Conservation (phyloP, 2,329 filamentous ascomycete species). For the Clarireedia monteithiana region DNA sequence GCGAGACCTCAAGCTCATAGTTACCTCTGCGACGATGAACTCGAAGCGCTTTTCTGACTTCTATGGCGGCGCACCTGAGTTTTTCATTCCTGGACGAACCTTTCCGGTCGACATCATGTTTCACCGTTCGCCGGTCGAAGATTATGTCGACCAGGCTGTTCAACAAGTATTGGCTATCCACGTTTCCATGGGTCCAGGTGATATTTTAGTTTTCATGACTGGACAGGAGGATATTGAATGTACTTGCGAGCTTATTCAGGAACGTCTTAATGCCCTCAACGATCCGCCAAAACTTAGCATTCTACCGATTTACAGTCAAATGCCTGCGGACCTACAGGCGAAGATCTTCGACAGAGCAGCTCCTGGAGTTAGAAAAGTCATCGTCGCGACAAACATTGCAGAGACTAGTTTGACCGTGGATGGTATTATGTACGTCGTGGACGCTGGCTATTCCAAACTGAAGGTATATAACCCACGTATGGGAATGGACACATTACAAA, state of each 20-base stretch:
- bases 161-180: constrained; percentile 95
- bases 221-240: constrained; percentile 97
- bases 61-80: constrained; percentile 92
- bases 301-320: constrained; percentile 96
- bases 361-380: constrained; percentile 89
- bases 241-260: constrained; percentile 87
- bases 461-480: constrained; percentile 99
- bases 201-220: constrained; percentile 99
- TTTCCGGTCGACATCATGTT: constrained; percentile 97
- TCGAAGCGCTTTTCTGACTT: constrained; percentile 92
- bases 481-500: constrained; percentile 98
- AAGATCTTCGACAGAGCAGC: constrained; percentile 94
- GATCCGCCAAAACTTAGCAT: constrained; percentile 93
- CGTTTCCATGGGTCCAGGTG: constrained; percentile 84
- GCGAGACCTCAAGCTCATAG: constrained; percentile 89
- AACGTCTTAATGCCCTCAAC: constrained; percentile 80
- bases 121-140: constrained; percentile 88
- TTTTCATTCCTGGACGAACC: constrained; percentile 89
- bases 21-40: constrained; percentile 98
- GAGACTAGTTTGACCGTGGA: constrained; percentile 61
- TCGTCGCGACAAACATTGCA: constrained; percentile 94
- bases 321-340: constrained; percentile 95
- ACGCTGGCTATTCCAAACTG: constrained; percentile 91
- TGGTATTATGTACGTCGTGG: constrained; percentile 98
- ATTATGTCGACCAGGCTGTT: constrained; percentile 95